phyloP scores from a whole-genome alignment of 2,329 filamentous ascomycete species.

The Endothia cerciana region DNA sequence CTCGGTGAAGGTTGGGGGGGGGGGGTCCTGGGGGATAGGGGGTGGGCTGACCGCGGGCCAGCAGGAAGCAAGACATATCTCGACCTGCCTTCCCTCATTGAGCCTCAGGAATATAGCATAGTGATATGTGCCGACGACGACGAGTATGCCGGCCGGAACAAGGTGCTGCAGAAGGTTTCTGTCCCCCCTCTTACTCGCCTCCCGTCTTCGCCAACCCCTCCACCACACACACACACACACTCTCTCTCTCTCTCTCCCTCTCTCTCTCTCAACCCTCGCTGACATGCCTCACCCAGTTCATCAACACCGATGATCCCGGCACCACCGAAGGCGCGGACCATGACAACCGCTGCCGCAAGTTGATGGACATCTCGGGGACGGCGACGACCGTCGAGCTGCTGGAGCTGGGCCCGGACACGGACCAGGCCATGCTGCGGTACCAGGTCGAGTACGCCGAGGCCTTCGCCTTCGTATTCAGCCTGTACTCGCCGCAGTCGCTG shows the following conservation, averaged over 20 bases:
- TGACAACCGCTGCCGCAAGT: slow-evolving; percentile 28
- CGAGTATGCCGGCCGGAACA: slow-evolving; percentile 28
- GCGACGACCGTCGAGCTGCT: slow-evolving; percentile 26
- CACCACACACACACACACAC: no score
- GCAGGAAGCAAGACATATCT: slow-evolving; percentile 29
- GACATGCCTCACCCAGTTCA: slow-evolving; percentile 19
- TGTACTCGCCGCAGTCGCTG: slow-evolving; percentile 28
- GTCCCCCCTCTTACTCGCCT: slow-evolving; percentile 8
- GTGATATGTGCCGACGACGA: slow-evolving; percentile 29
- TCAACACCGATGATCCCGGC: slow-evolving; percentile 24
- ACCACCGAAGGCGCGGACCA: slow-evolving; percentile 16
- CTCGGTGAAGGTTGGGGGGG: neutral
- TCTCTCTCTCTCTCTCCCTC: neutral
- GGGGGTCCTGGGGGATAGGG: slow-evolving; percentile 2
- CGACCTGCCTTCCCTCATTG: slow-evolving; percentile 28
- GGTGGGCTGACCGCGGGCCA: slow-evolving; percentile 17
- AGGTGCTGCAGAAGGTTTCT: slow-evolving; percentile 28
- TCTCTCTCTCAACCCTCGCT: slow-evolving; percentile 4
- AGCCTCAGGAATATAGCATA: slow-evolving; percentile 29
- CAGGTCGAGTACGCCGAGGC: slow-evolving; percentile 30
- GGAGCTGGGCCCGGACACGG: slow-evolving; percentile 28
- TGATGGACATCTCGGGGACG: slow-evolving; percentile 29
- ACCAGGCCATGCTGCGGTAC: slow-evolving; percentile 29
- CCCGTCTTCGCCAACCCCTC: no score
- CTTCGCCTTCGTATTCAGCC: slow-evolving; percentile 29